phyloP scores from a whole-genome alignment of 2,329 filamentous ascomycete species.

The Thelonectria rubi region DNA sequence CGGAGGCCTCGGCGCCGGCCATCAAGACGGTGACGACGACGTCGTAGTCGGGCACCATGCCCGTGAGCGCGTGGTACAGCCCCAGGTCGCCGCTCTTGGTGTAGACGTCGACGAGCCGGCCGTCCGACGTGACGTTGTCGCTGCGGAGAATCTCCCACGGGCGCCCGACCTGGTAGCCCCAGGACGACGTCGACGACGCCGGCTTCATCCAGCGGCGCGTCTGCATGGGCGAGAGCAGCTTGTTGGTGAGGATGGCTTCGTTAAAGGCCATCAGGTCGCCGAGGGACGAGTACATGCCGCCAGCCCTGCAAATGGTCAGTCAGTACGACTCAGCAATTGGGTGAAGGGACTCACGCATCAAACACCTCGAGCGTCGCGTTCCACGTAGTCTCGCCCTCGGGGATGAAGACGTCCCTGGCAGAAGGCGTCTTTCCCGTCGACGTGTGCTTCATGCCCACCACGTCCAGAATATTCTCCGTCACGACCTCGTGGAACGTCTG shows the following conservation, averaged over 20 bases:
- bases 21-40: slow-evolving; percentile 53
- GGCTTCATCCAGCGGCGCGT: slow-evolving; percentile 59
- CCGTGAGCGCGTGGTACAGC: slow-evolving; percentile 51
- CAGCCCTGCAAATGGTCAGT: slow-evolving; percentile 40
- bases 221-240: slow-evolving; percentile 50
- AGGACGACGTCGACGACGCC: slow-evolving; percentile 48
- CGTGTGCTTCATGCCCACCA: slow-evolving; percentile 54
- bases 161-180: slow-evolving; percentile 51
- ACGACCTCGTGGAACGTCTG: slow-evolving; percentile 51
- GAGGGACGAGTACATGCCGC: slow-evolving; percentile 54
- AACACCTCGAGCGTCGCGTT: slow-evolving; percentile 47
- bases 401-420: slow-evolving; percentile 47
- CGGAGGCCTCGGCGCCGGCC: slow-evolving; percentile 43
- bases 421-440: slow-evolving; percentile 47
- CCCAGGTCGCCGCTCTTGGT: slow-evolving; percentile 57
- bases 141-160: slow-evolving; percentile 59
- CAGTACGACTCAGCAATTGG: neutral
- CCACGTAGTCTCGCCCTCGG: slow-evolving; percentile 46
- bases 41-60: slow-evolving; percentile 58
- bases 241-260: slow-evolving; percentile 52
- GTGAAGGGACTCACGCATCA: slow-evolving; percentile 42
- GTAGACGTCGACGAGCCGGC: slow-evolving; percentile 56
- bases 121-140: slow-evolving; percentile 48
- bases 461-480: slow-evolving; percentile 52
- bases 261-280: slow-evolving; percentile 54